Base-by-base conservation (phyloP, 2,329 filamentous ascomycete genomes). In the Sporothrix brunneoviolacea region DNA sequence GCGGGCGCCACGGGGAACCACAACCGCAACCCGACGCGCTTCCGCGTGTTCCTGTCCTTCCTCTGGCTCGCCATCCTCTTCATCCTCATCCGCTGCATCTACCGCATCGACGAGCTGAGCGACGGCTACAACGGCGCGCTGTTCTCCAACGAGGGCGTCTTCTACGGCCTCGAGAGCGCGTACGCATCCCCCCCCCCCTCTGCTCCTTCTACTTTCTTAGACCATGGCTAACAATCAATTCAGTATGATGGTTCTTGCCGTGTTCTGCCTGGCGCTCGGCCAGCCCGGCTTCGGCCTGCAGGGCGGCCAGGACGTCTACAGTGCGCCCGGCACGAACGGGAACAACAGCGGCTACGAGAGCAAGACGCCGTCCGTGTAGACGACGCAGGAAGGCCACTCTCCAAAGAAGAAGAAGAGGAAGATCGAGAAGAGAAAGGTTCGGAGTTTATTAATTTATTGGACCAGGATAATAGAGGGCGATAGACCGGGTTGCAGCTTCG, bases 61-160 rank as follows among this genome's bases (percentile, higher is more conserved):
- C 64, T 84, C 10, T 62, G 66, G 1, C 59, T 77, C 2, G 75
- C 80, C 0, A 79, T 82, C 3, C 45, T 82, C 3, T 68, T 76
- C 38, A 81, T 86, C 56, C 74, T 85, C 35, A 73, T 75, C 4
- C 70, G 83, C 15, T 83, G 77, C 55, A 35, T 54, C 42, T 59
- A 81, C 62, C 73, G 83, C 48, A 79, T 84, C 37, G 79, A 79
- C 9, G 83, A 87, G 65, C 63, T 86, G 53, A 78, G 75, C 54
- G 68, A 81, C 35, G 83, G 83, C 2, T 86, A 82, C 68, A 59
- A 63, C 22, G 81, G 79, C 0, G 61, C 68, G 6, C 62, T 84
- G 50, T 77, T 83, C 36, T 67, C 67, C 4, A 59, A 80, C 36
- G 64, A 81, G 59, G 64, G 62, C 0, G 60, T 75, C 3, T 80